Evolutionary conservation across 2,329 filamentous ascomycete species (phyloP).

Genomic region (Pseudodiploospora longispora): DNA sequence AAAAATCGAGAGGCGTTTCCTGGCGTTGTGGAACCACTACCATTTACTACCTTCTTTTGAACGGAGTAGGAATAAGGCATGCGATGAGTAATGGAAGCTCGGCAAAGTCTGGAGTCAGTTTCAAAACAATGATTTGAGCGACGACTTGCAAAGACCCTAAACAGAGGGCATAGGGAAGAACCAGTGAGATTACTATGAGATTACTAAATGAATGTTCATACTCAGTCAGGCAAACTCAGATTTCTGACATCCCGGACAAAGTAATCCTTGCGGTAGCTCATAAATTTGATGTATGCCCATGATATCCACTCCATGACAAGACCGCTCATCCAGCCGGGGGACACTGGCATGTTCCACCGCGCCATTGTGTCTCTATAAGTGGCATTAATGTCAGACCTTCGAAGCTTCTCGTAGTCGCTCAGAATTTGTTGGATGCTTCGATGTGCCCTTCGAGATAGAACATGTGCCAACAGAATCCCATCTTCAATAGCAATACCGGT

Average conservation of each 20-base stretch:
- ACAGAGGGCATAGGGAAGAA: no score
- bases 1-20: no score
- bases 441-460: conserved; percentile 12
- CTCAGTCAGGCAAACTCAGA: conserved; percentile 10
- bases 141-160: no score
- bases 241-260: conserved; percentile 15
- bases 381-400: conserved; percentile 33
- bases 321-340: conserved; percentile 12
- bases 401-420: conserved; percentile 36
- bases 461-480: conserved; percentile 36
- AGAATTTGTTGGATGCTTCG: conserved; percentile 34
- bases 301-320: conserved; percentile 17
- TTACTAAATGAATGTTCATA: not conserved
- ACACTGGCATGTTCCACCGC: conserved; percentile 13
- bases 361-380: conserved; percentile 33
- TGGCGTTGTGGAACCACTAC: no score
- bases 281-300: conserved; percentile 14
- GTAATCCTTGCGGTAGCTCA: conserved; percentile 11
- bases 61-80: no score
- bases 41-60: no score
- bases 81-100: no score
- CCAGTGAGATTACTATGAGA: no score
- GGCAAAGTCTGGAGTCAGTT: no score
- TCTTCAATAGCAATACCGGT: conserved; percentile 46
- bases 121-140: no score